Conservation (phyloP, 768 basidiomycete genomes). For the Rhizopogon vinicolor region DNA sequence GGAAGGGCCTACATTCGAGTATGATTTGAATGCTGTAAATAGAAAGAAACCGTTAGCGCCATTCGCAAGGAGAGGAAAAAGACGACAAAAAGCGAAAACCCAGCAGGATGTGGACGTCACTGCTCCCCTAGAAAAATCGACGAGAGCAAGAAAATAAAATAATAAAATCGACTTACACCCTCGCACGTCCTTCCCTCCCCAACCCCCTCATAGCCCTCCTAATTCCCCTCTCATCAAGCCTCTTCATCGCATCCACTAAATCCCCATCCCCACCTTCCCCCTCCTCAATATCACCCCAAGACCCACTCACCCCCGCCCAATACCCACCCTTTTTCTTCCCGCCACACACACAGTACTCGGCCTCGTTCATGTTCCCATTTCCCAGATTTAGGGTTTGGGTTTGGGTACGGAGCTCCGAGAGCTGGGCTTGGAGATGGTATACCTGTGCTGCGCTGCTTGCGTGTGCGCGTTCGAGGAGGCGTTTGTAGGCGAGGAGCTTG, state of each 20-base stretch:
- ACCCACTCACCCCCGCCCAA: constrained; percentile 64
- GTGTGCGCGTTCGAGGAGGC: constrained; percentile 77
- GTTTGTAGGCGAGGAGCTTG: constrained; percentile 71
- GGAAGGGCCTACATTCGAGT: constrained; percentile 18
- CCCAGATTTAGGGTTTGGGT: constrained; percentile 21
- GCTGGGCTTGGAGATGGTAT: constrained; percentile 81
- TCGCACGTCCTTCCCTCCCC: constrained; percentile 64
- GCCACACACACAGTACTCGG: constrained; percentile 48
- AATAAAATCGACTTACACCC: constrained; percentile 48
- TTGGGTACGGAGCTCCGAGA: constrained; percentile 56
- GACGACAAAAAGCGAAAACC: background rate
- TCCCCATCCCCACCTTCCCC: constrained; percentile 42
- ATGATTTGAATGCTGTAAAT: constrained; percentile 22
- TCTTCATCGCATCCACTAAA: constrained; percentile 43
- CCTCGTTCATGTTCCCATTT: constrained; percentile 17
- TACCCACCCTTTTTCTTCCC: constrained; percentile 60
- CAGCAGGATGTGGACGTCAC: background rate
- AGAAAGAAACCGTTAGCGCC: constrained; percentile 3
- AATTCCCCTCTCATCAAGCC: constrained; percentile 68
- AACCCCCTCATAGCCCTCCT: constrained; percentile 58
- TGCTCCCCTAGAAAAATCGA: background rate
- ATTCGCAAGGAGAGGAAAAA: background rate
- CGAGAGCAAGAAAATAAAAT: background rate
- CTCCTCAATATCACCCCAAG: constrained; percentile 33
- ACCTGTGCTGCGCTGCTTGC: constrained; percentile 76